These are phyloP conservation scores for Climacium dendroides DNA, from an alignment of 225 moss, liverwort and hornwort genomes.

Conservation along the genomic window DNA sequence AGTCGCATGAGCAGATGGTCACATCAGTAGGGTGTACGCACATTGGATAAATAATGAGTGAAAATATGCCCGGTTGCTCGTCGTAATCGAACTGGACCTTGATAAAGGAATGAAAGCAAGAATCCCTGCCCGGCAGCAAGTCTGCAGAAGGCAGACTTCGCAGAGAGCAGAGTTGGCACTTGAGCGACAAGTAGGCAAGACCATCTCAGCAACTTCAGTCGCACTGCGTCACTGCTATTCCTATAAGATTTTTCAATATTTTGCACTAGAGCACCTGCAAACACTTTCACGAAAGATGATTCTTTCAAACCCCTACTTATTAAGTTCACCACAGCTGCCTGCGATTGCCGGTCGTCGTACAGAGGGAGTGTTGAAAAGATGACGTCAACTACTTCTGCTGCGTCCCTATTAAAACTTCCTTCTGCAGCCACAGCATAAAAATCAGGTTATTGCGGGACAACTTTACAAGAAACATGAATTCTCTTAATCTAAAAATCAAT, in stretches of 20 bases:
- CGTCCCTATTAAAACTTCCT: constrained; percentile 1
- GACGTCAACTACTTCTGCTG: constrained; percentile 26
- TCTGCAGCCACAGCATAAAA: constrained; percentile 5
- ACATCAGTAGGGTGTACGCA: neutral
- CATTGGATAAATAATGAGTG: constrained; percentile 51
- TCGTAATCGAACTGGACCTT: constrained; percentile 49
- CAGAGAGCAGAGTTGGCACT: constrained; percentile 63
- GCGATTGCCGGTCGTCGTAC: constrained; percentile 37
- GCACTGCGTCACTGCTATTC: constrained; percentile 45
- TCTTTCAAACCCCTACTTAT: constrained; percentile 56
- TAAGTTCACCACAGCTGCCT: constrained; percentile 67
- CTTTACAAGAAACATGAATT: neutral
- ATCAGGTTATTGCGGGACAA: neutral
- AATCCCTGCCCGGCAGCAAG: constrained; percentile 73
- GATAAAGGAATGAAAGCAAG: constrained; percentile 49
- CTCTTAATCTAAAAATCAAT: neutral
- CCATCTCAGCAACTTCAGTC: constrained; percentile 87
- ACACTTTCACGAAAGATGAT: constrained; percentile 67
- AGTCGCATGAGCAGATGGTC: neutral
- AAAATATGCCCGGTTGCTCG: constrained; percentile 48
- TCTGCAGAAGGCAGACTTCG: constrained; percentile 67
- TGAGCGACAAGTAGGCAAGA: constrained; percentile 65
- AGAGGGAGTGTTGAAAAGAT: constrained; percentile 40
- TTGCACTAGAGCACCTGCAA: constrained; percentile 77
- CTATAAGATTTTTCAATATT: constrained; percentile 49